A percentile compares a stretch with the other conserved stretches of the same genome.
Evolutionary conservation across 495 filamentous ascomycete genomes (phyloP).

Genomic region (Aspergillus heteromorphus): DNA sequence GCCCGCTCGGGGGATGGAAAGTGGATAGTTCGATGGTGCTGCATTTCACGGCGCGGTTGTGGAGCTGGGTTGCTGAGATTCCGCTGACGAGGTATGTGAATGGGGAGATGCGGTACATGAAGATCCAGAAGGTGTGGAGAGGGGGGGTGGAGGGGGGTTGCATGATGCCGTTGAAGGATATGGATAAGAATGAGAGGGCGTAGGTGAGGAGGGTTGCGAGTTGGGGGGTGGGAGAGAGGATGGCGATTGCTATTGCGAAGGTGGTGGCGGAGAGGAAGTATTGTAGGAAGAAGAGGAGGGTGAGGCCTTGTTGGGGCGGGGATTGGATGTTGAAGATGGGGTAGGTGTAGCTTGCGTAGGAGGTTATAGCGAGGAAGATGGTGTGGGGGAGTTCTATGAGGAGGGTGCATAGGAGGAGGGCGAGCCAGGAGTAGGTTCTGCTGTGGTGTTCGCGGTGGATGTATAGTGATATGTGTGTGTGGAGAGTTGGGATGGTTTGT

Average conservation of each 20-base stretch:
- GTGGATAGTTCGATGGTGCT: slow-evolving; percentile 45
- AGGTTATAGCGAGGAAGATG: slow-evolving; percentile 33
- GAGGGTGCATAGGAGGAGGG: slow-evolving; percentile 59
- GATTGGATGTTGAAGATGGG: slow-evolving; percentile 33
- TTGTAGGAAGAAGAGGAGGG: slow-evolving; percentile 47
- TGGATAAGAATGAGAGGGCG: slow-evolving; percentile 50
- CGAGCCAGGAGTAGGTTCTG: slow-evolving; percentile 65
- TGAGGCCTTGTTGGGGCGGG: slow-evolving; percentile 41
- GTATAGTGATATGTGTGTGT: slow-evolving; percentile 58
- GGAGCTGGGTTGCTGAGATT: slow-evolving; percentile 41
- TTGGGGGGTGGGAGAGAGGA: slow-evolving; percentile 47
- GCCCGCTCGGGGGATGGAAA: slow-evolving; percentile 44
- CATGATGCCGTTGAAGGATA: slow-evolving; percentile 57
- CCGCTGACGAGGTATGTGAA: slow-evolving; percentile 43
- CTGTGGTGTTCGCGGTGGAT: slow-evolving; percentile 60
- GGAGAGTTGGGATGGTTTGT: slow-evolving; percentile 62
- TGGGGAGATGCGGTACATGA: slow-evolving; percentile 63
- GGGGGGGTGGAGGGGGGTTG: slow-evolving; percentile 53
- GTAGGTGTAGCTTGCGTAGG: slow-evolving; percentile 47
- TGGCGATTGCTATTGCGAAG: slow-evolving; percentile 53
- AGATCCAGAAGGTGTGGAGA: slow-evolving; percentile 66
- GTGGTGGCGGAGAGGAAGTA: slow-evolving; percentile 42
- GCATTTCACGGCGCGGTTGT: slow-evolving; percentile 50
- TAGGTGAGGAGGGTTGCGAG: slow-evolving; percentile 48
- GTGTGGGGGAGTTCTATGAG: slow-evolving; percentile 49